Conservation (phyloP, 345 rosid genomes). For the Citropsis articulata region DNA sequence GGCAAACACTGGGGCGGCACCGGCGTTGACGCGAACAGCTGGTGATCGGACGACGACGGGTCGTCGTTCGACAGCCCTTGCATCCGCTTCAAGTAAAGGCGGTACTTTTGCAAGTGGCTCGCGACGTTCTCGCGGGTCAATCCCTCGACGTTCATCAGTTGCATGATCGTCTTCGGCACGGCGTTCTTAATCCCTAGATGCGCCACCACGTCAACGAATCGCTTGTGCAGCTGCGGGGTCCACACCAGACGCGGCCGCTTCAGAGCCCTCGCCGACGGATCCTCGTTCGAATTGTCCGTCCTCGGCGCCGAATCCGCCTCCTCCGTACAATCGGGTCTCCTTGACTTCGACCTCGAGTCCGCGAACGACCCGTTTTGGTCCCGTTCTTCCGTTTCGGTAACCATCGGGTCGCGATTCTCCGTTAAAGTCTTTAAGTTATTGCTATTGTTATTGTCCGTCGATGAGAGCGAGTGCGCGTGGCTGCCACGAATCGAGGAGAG, state of each 20-base stretch:
- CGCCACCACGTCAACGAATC: slow-evolving; percentile 91
- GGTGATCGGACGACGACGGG: slow-evolving; percentile 69
- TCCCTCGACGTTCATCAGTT: slow-evolving; percentile 97
- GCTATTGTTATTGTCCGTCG: slow-evolving; percentile 28
- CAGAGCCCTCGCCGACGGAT: slow-evolving; percentile 54
- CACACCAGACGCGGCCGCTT: slow-evolving; percentile 89
- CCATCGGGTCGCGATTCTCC: slow-evolving; percentile 25
- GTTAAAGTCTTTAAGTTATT: slow-evolving; percentile 28
- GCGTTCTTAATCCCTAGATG: slow-evolving; percentile 91
- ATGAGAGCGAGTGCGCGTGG: slow-evolving; percentile 29
- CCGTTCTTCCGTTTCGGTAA: slow-evolving; percentile 36
- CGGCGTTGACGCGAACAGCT: slow-evolving; percentile 72
- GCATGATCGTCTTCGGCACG: slow-evolving; percentile 98
- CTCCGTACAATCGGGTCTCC: slow-evolving; percentile 53
- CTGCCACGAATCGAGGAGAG: slow-evolving; percentile 49
- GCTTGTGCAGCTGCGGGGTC: slow-evolving; percentile 97
- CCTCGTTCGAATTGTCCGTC: slow-evolving; percentile 49
- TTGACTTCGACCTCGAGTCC: slow-evolving; percentile 50
- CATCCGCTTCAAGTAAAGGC: slow-evolving; percentile 88
- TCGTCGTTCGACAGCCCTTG: slow-evolving; percentile 65
- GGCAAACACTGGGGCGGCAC: slow-evolving; percentile 65
- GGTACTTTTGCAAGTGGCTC: slow-evolving; percentile 87
- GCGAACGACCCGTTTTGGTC: slow-evolving; percentile 59
- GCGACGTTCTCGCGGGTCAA: slow-evolving; percentile 95
- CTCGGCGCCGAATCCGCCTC: slow-evolving; percentile 77